These are phyloP conservation scores for Epichloe typhina DNA, from an alignment of 2,329 filamentous ascomycete species.

Conservation along the genomic window DNA sequence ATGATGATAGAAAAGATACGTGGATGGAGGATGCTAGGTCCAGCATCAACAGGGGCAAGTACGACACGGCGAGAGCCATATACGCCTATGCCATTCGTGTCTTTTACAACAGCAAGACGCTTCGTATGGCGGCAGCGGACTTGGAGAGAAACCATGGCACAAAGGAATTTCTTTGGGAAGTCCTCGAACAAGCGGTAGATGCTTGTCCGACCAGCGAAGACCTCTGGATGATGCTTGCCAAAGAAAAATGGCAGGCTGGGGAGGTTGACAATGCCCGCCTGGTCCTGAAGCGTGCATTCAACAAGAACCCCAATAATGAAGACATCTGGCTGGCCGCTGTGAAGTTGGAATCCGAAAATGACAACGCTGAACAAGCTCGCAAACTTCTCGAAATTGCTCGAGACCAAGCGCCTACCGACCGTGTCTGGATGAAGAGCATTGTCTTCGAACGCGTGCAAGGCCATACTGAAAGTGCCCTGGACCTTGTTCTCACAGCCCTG, in stretches of 20 bases:
- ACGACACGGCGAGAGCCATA: conserved; percentile 84
- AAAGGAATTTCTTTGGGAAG: conserved; percentile 67
- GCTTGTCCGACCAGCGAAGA: conserved; percentile 84
- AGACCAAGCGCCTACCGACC: conserved; percentile 81
- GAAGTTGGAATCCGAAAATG: conserved; percentile 86
- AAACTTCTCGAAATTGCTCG: conserved; percentile 72
- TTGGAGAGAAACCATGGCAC: conserved; percentile 81
- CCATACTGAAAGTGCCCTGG: conserved; percentile 67
- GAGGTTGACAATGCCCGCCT: conserved; percentile 76
- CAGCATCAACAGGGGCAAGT: conserved; percentile 68
- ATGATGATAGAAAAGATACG: conserved; percentile 88
- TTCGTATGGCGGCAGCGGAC: conserved; percentile 86
- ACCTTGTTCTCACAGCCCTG: conserved; percentile 76
- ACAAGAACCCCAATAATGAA: conserved; percentile 91
- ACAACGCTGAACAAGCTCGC: conserved; percentile 68
- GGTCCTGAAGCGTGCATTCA: conserved; percentile 80
- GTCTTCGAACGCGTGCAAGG: conserved; percentile 81
- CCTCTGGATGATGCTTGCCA: conserved; percentile 89
- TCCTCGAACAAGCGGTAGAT: conserved; percentile 87
- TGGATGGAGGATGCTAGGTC: conserved; percentile 89
- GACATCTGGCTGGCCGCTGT: conserved; percentile 96
- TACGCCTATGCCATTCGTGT: conserved; percentile 83
- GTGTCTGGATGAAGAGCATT: conserved; percentile 94
- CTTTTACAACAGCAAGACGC: conserved; percentile 74
- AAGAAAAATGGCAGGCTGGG: conserved; percentile 84